These are phyloP conservation scores for Dendrobium nobile DNA, from an alignment of 106 monocot species.

Conservation along the genomic window DNA sequence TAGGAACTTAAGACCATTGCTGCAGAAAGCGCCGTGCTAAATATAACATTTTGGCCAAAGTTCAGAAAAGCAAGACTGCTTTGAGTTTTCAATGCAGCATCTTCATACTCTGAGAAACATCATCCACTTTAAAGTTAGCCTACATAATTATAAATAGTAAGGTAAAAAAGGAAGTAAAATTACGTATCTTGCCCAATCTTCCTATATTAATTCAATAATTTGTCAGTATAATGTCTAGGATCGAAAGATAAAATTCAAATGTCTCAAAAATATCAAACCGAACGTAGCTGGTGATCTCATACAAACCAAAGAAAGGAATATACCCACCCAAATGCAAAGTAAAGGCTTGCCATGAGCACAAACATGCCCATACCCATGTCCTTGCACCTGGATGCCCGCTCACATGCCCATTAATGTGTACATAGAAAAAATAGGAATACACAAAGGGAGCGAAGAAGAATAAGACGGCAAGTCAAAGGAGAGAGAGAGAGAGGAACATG, in stretches of 20 bases:
- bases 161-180: not conserved
- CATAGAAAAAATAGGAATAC: not conserved
- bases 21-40: conserved; percentile 79
- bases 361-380: not conserved
- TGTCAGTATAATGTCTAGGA: not conserved
- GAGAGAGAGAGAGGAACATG: not conserved
- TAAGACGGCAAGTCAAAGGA: not conserved
- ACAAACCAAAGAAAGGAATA: not conserved
- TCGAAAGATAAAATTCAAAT: not conserved
- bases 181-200: not conserved
- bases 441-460: not conserved
- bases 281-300: not conserved
- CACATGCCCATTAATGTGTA: not conserved
- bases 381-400: not conserved
- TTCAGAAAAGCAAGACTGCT: conserved; percentile 89
- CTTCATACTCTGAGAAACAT: conserved; percentile 75
- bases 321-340: not conserved
- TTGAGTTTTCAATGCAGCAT: conserved; percentile 95
- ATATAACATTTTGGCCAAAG: conserved; percentile 95
- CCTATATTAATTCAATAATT: not conserved
- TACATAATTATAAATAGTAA: not conserved
- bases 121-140: not conserved
- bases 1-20: conserved; percentile 89
- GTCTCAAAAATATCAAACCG: not conserved
- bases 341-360: conserved; percentile 1